Conservation (phyloP, 108 stramenopile species). For the Discostella pseudostelligera region DNA sequence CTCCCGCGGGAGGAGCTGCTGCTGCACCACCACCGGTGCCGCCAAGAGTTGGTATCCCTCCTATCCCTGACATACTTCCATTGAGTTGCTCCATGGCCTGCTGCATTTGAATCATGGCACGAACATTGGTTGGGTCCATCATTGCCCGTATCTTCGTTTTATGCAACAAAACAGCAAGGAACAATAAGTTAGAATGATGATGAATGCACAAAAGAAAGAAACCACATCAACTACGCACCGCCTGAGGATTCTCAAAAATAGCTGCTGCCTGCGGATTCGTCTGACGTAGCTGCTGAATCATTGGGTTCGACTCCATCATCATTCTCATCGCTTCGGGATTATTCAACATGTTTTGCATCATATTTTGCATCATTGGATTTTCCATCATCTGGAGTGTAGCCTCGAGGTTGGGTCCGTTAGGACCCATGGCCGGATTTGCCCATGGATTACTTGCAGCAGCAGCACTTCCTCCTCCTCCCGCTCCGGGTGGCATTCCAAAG, state of each 20-base stretch:
- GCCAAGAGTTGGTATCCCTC: slow-evolving; percentile 25
- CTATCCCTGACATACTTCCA: slow-evolving; percentile 35
- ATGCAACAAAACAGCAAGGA: background rate
- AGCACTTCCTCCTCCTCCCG: slow-evolving; percentile 34
- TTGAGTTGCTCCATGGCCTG: slow-evolving; percentile 49
- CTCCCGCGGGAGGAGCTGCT: slow-evolving; percentile 36
- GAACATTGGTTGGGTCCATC: slow-evolving; percentile 74
- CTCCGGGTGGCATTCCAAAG: slow-evolving; percentile 17
- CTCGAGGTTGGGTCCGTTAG: slow-evolving; percentile 73
- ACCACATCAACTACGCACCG: slow-evolving; percentile 16
- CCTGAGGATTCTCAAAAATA: slow-evolving; percentile 47
- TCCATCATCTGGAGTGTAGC: slow-evolving; percentile 64
- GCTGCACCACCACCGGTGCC: slow-evolving; percentile 5
- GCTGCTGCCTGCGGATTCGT: slow-evolving; percentile 54
- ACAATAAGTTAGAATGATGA: background rate
- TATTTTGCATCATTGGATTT: slow-evolving; percentile 77
- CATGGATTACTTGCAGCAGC: slow-evolving; percentile 56
- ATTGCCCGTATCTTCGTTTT: slow-evolving; percentile 45
- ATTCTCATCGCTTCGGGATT: slow-evolving; percentile 62
- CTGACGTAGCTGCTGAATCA: slow-evolving; percentile 47
- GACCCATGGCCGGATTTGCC: slow-evolving; percentile 45
- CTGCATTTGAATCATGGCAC: slow-evolving; percentile 77
- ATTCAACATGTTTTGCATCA: slow-evolving; percentile 64
- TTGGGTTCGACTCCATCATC: slow-evolving; percentile 52
- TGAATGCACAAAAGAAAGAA: background rate